Percentiles rank a stretch among this genome's conserved stretches.
phyloP scores from a whole-genome alignment of 164 flowering plant species.

The Taxillus chinensis region DNA sequence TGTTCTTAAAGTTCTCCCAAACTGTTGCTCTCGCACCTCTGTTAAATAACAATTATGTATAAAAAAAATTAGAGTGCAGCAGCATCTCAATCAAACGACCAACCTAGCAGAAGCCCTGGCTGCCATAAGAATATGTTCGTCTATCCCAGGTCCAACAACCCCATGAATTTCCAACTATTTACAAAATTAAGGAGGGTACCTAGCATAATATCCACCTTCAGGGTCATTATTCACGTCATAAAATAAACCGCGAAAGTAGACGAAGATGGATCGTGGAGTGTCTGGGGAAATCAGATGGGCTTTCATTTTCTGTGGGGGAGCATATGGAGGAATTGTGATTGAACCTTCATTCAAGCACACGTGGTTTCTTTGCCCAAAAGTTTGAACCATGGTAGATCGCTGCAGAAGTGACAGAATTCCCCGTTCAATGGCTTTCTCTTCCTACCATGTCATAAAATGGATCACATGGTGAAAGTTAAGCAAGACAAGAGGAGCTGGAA shows the following conservation, averaged over 20 bases:
- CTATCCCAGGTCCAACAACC: too few relatives aligned
- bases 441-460: constrained; percentile 27
- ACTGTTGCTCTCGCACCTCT: constrained; percentile 97
- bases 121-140: too few relatives aligned
- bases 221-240: constrained; percentile 92
- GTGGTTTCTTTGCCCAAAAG: constrained; percentile 91
- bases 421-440: constrained; percentile 88
- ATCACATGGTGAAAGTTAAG: neutral
- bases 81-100: too few relatives aligned
- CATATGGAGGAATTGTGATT: constrained; percentile 91
- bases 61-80: too few relatives aligned
- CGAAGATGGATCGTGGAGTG: constrained; percentile 89
- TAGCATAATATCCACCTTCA: constrained; percentile 96
- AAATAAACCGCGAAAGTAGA: constrained; percentile 88
- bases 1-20: constrained; percentile 97
- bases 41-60: constrained; percentile 1
- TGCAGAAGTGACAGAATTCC: constrained; percentile 80
- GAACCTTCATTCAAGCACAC: constrained; percentile 90
- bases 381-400: constrained; percentile 91
- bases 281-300: constrained; percentile 79
- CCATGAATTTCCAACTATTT: too few relatives aligned
- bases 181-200: constrained; percentile 30
- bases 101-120: too few relatives aligned
- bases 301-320: constrained; percentile 98
- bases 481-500: neutral